Conservation (phyloP, 805 yeast genomes). For the Debaryomyces prosopidis region DNA sequence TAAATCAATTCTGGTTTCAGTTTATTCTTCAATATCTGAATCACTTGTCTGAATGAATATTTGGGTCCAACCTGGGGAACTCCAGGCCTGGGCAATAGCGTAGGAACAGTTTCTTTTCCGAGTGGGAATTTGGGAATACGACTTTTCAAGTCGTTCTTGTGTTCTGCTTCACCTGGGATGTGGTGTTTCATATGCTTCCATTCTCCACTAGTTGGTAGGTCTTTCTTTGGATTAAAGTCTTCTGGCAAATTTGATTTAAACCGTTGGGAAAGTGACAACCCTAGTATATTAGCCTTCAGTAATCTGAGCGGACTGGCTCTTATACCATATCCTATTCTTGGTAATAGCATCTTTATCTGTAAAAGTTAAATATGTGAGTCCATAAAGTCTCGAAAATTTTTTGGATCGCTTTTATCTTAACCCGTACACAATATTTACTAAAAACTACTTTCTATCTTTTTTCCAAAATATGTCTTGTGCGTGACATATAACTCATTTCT, state of each 20-base stretch:
- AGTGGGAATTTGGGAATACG: constrained; percentile 69
- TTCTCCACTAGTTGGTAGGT: constrained; percentile 36
- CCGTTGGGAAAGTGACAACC: constrained; percentile 5
- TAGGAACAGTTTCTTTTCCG: constrained; percentile 61
- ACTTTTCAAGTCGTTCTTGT: constrained; percentile 48
- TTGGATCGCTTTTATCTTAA: neutral
- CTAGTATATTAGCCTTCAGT: neutral
- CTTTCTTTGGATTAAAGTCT: constrained; percentile 28
- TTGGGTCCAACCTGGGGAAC: constrained; percentile 69
- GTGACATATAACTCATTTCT: no score
- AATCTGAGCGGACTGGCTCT: neutral
- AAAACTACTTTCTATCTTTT: neutral
- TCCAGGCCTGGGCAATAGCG: constrained; percentile 72
- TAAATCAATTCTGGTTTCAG: constrained; percentile 71
- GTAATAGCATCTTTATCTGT: neutral
- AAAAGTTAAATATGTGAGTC: neutral
- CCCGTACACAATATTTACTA: neutral
- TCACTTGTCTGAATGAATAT: constrained; percentile 60
- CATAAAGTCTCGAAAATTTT: neutral
- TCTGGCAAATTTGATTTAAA: constrained; percentile 31
- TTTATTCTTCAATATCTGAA: constrained; percentile 54
- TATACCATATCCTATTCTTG: neutral
- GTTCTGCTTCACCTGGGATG: constrained; percentile 56
- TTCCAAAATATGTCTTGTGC: no score
- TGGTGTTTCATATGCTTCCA: constrained; percentile 47